Base-by-base conservation (phyloP, 2,329 filamentous ascomycete species). In the Arthrobotrys iridis region DNA sequence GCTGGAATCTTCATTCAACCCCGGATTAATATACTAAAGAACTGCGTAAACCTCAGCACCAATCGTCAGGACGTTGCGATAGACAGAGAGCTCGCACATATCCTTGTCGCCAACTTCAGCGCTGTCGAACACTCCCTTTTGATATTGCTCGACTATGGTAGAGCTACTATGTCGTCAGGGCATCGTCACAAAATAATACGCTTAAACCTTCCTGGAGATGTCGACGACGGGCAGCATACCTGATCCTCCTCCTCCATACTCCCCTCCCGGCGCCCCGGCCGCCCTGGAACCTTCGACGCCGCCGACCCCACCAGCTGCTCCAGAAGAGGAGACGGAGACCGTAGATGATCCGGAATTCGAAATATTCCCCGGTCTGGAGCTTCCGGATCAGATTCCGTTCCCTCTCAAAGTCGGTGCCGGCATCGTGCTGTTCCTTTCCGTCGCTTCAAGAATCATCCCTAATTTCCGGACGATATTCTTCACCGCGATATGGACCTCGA, bases 191-290 rank as follows among this genome's bases (percentile, higher is more conserved):
- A 48, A 48, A 64, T 57, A 71, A 63, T 64, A 71, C 66, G 66
- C 20, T 46, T 71, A 35, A 71, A 67, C 8, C 58, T 65, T 68
- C 57, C 63, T 37, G 63, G 71, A 68, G 57, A 75, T 75, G 71
- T 75, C 71, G 71, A 75, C 71, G 35, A 52, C 63, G 46, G 71
- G 71, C 71, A 75, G 63, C 71, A 75, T 75, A 64, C 71, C 71
- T 57, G 71, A 75, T 63, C 71, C 71, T 45, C 71, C 71, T 52
- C 71, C 71, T 46, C 71, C 71, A 46, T 75, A 75, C 57, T 75
- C 71, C 2, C 71, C 71, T 26, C 71, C 63, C n/a, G 57, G 71
- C 33, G 65, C 62, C 8, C 71, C 63, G 26, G 63, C 71, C 15
- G 40, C 63, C 13, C 46, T 33, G 58, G 63, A 52, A 45, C 35